Evolutionary conservation across 2,329 filamentous ascomycete genomes (phyloP).

Genomic region (Thelonectria olida): DNA sequence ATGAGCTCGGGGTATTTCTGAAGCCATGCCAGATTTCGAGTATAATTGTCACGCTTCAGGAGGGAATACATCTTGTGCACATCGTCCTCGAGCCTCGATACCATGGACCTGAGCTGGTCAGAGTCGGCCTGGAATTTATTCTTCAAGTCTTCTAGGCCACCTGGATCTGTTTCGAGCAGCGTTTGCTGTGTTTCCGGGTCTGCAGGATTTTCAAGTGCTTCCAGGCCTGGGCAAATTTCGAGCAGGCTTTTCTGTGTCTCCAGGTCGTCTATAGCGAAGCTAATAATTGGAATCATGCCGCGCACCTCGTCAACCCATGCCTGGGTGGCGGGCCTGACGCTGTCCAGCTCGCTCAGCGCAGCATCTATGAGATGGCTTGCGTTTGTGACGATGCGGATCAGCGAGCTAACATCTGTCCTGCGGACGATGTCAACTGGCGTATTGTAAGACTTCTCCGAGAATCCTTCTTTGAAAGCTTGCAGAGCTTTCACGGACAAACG

Average conservation of each 20-base stretch:
- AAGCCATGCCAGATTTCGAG: background rate
- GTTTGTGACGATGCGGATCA: background rate
- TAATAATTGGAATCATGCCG: background rate
- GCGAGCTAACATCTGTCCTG: background rate
- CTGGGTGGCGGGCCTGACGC: background rate
- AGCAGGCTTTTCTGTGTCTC: no score
- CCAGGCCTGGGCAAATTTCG: no score
- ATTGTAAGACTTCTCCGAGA: background rate
- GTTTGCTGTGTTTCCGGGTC: no score
- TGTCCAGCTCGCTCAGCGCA: background rate
- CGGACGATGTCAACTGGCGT: background rate
- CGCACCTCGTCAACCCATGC: no score
- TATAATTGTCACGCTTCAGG: background rate
- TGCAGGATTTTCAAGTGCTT: no score
- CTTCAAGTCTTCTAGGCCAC: background rate
- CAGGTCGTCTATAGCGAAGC: background rate
- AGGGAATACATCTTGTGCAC: background rate
- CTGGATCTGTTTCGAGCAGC: no score
- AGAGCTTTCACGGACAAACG: background rate
- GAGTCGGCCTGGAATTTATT: background rate
- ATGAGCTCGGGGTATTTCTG: background rate
- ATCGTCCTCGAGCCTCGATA: background rate
- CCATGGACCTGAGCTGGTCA: background rate
- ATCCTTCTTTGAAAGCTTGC: no score
- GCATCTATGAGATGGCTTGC: background rate